phyloP scores from a whole-genome alignment of 129 eudicot genomes.

The Ambrosia artemisiifolia region DNA sequence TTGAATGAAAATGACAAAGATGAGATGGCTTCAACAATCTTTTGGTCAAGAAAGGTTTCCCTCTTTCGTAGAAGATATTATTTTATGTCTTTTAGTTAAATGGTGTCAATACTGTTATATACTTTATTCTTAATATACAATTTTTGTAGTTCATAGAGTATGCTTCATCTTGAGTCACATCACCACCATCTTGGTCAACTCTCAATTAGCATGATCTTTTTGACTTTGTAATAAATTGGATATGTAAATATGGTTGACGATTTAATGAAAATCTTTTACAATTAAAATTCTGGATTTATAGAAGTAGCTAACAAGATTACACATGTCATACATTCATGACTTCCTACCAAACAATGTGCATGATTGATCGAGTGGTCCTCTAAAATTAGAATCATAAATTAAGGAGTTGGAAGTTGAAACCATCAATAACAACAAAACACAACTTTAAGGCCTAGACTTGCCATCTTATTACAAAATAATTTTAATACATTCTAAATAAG shows the following conservation, averaged over 20 bases:
- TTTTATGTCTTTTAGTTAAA: background rate
- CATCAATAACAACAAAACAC: slow-evolving; percentile 21
- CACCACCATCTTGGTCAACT: slow-evolving; percentile 20
- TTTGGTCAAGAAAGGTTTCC: background rate
- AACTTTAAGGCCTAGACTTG: slow-evolving; percentile 9
- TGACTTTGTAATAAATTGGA: slow-evolving; percentile 25
- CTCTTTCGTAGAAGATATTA: background rate
- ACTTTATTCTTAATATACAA: background rate
- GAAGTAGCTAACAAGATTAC: slow-evolving; percentile 17
- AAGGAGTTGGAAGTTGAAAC: slow-evolving; percentile 26
- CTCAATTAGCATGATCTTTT: slow-evolving; percentile 14
- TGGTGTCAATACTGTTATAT: background rate
- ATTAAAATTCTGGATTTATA: slow-evolving; percentile 8
- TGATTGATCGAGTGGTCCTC: slow-evolving; percentile 21
- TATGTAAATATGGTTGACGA: slow-evolving; percentile 31
- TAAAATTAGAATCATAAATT: slow-evolving; percentile 20
- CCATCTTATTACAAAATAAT: background rate
- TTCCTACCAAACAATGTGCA: background rate
- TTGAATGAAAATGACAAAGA: slow-evolving; percentile 17
- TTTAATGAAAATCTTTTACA: background rate
- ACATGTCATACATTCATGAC: slow-evolving; percentile 16
- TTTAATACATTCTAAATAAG: background rate
- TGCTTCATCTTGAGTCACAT: slow-evolving; percentile 13
- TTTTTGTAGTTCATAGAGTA: background rate
- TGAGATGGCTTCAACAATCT: background rate